Percentiles rank a stretch among this genome's conserved stretches.
Evolutionary conservation across 768 basidiomycete genomes (phyloP).

Genomic region (Tricholoma sp.): DNA sequence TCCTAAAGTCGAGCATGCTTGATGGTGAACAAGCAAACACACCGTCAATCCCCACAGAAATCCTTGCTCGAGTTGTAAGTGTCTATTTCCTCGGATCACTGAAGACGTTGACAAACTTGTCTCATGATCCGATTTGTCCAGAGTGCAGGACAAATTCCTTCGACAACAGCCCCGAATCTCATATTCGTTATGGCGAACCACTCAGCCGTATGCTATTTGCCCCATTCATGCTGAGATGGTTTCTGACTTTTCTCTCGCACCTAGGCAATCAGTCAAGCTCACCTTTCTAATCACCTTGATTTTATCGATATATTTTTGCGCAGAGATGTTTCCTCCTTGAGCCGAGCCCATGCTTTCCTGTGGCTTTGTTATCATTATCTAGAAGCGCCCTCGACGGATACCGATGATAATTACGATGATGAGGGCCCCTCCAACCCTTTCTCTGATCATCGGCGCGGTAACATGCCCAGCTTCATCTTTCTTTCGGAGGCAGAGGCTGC

Average conservation of each 20-base stretch:
- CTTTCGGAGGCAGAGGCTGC: conserved; percentile 35
- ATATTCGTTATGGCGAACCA: conserved; percentile 66
- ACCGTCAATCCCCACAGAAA: conserved; percentile 52
- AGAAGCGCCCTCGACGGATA: conserved; percentile 36
- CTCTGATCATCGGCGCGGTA: conserved; percentile 38
- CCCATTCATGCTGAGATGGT: not conserved
- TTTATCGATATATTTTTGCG: conserved; percentile 83
- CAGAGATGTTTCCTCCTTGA: conserved; percentile 60
- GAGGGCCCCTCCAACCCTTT: conserved; percentile 51
- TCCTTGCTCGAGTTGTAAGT: conserved; percentile 51
- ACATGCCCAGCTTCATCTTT: conserved; percentile 31
- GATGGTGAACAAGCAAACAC: conserved; percentile 40
- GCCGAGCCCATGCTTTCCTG: conserved; percentile 76
- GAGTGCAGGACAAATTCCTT: conserved; percentile 50
- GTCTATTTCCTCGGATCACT: not conserved
- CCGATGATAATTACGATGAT: conserved; percentile 36
- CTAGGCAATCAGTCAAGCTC: conserved; percentile 52
- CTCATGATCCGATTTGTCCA: conserved; percentile 8
- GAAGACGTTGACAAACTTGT: conserved; percentile 6
- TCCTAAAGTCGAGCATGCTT: conserved; percentile 55
- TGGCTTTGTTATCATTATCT: conserved; percentile 83
- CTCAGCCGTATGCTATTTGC: conserved; percentile 36
- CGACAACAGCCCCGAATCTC: conserved; percentile 66
- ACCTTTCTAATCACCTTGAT: conserved; percentile 69
- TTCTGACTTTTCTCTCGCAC: conserved; percentile 29